These are phyloP conservation scores for Populus ilicifolia DNA, from an alignment of 345 rosid species.

Conservation along the genomic window DNA sequence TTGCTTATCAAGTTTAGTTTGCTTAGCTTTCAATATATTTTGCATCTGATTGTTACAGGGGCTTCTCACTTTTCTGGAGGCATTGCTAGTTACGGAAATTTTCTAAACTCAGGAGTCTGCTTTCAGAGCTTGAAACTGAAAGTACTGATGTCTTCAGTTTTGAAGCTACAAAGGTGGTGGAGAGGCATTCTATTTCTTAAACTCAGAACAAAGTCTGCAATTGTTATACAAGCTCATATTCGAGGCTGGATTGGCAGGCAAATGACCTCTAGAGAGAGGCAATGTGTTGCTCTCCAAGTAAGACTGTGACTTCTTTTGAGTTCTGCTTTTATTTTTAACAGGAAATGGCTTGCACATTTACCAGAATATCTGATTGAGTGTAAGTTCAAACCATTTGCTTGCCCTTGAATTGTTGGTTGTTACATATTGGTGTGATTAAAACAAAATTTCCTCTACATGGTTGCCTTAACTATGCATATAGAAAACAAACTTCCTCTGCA, in stretches of 20 bases:
- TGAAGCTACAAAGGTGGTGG: constrained; percentile 90
- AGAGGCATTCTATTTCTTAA: constrained; percentile 43
- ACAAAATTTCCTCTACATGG: too few relatives aligned
- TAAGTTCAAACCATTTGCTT: too few relatives aligned
- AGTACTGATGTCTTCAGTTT: constrained; percentile 32
- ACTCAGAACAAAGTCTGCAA: constrained; percentile 44
- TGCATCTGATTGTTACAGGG: constrained; percentile 35
- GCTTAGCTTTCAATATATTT: constrained; percentile 3
- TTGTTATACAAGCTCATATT: constrained; percentile 50
- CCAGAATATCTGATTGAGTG: too few relatives aligned
- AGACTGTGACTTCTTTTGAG: constrained; percentile 5
- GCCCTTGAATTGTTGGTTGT: too few relatives aligned
- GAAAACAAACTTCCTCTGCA: too few relatives aligned
- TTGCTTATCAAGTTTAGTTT: constrained; percentile 3
- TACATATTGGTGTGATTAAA: too few relatives aligned
- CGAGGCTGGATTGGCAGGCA: constrained; percentile 59
- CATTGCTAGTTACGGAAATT: constrained; percentile 9
- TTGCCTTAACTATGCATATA: too few relatives aligned
- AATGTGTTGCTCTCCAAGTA: constrained; percentile 62
- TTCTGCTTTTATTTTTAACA: neutral
- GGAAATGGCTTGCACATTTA: neutral
- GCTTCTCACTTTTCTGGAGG: constrained; percentile 30
- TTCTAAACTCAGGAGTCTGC: constrained; percentile 17
- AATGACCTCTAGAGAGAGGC: constrained; percentile 41
- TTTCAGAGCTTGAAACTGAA: constrained; percentile 28